phyloP scores from a whole-genome alignment of 1,139 yeast genomes.

The Yamadazyma dendronema region DNA sequence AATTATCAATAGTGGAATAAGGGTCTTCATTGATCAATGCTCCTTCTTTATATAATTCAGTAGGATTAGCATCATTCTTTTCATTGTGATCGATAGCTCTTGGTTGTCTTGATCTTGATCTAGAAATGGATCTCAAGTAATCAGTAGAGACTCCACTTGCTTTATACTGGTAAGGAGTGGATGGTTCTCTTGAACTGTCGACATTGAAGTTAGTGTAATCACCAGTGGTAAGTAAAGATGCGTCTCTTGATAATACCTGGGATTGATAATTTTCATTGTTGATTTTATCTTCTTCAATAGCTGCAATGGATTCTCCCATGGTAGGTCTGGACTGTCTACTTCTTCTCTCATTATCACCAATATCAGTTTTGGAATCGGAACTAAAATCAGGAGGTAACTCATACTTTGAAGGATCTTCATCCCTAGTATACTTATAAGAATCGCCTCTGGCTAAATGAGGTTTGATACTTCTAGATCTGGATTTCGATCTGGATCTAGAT shows the following conservation, averaged over 20 bases:
- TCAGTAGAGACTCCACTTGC: constrained; percentile 37
- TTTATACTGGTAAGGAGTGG: constrained; percentile 29
- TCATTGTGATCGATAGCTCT: constrained; percentile 33
- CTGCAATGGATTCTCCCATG: constrained; percentile 49
- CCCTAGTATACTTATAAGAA: constrained; percentile 52
- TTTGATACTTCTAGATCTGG: constrained; percentile 28
- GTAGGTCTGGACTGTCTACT: constrained; percentile 48
- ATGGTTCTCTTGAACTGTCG: constrained; percentile 29
- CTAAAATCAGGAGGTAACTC: constrained; percentile 45
- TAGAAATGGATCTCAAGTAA: constrained; percentile 59
- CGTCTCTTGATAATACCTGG: constrained; percentile 30
- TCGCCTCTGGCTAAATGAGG: constrained; percentile 70
- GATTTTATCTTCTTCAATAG: constrained; percentile 35
- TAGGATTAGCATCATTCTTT: constrained; percentile 44
- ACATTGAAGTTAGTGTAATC: constrained; percentile 50
- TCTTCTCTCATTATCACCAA: constrained; percentile 33
- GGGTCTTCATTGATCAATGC: constrained; percentile 50
- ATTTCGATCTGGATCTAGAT: constrained; percentile 26
- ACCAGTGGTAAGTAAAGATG: constrained; percentile 48
- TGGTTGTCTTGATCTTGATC: constrained; percentile 56
- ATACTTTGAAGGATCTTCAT: constrained; percentile 40
- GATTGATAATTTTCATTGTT: constrained; percentile 15
- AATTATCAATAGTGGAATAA: constrained; percentile 36
- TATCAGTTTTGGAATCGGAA: constrained; percentile 16
- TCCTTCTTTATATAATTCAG: constrained; percentile 42